Conservation (phyloP, 805 yeast genomes). For the Kazachstania viticola region DNA sequence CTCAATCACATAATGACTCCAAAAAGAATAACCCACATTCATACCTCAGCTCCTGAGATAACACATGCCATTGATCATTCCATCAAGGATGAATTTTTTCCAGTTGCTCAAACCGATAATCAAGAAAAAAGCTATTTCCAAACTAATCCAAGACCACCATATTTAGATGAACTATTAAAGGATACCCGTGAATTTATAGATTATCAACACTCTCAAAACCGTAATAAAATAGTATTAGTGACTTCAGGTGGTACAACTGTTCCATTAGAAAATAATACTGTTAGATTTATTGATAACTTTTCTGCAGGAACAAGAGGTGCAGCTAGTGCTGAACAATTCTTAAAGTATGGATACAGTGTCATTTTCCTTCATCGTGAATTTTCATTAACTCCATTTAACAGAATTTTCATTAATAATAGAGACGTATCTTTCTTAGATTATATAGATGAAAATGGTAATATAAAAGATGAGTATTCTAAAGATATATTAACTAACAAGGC, state of each 20-base stretch:
- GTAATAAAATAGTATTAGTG: slow-evolving; percentile 58
- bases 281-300: slow-evolving; percentile 90
- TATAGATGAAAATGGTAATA: slow-evolving; percentile 48
- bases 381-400: slow-evolving; percentile 82
- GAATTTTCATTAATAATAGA: slow-evolving; percentile 77
- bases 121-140: slow-evolving; percentile 64
- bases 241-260: slow-evolving; percentile 98
- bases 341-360: slow-evolving; percentile 81
- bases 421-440: slow-evolving; percentile 72
- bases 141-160: slow-evolving; percentile 60
- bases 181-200: slow-evolving; percentile 53
- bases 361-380: slow-evolving; percentile 88
- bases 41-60: slow-evolving; percentile 62
- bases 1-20: no score
- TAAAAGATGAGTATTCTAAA: slow-evolving; percentile 47
- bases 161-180: slow-evolving; percentile 48
- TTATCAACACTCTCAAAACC: slow-evolving; percentile 33
- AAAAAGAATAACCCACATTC: slow-evolving; percentile 29
- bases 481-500: slow-evolving; percentile 51
- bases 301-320: slow-evolving; percentile 98
- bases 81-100: slow-evolving; percentile 49
- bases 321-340: slow-evolving; percentile 82
- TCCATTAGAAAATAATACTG: slow-evolving; percentile 93
- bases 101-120: slow-evolving; percentile 57
- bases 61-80: slow-evolving; percentile 69